These are phyloP conservation scores for Paecilomyces dactylethromorphus DNA, from an alignment of 2,329 filamentous ascomycete species.

Conservation along the genomic window DNA sequence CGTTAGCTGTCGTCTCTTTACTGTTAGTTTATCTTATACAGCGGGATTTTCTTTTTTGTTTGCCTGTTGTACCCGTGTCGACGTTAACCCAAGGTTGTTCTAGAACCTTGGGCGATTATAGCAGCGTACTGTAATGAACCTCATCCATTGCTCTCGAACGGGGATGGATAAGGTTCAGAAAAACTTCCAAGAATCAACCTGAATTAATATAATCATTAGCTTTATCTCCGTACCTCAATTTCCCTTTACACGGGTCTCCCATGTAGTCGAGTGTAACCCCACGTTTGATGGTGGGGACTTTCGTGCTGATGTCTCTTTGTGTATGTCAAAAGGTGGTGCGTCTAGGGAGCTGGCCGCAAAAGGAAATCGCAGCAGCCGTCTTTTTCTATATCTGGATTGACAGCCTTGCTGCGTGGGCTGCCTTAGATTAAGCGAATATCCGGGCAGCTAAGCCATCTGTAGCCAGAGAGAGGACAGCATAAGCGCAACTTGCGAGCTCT, in stretches of 20 bases:
- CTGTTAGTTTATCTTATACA: constrained; percentile 21
- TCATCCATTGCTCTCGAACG: background rate
- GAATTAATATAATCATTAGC: too few species aligned
- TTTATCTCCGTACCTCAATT: too few species aligned
- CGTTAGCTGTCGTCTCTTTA: constrained; percentile 13
- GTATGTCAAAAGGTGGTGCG: background rate
- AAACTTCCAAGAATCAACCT: too few species aligned
- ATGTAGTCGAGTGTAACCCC: background rate
- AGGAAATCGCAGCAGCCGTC: background rate
- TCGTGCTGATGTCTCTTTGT: background rate
- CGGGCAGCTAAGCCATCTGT: background rate
- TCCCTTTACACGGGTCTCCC: too few species aligned
- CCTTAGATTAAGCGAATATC: too few species aligned
- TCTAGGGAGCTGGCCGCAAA: background rate
- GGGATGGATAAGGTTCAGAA: too few species aligned
- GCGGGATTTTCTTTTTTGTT: constrained; percentile 19
- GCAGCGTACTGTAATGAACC: background rate
- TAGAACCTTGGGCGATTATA: background rate
- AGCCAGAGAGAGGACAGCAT: background rate
- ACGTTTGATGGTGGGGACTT: background rate
- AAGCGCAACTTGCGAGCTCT: background rate
- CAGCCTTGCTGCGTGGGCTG: background rate
- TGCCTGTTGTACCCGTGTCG: constrained; percentile 14
- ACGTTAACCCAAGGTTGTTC: constrained; percentile 3
- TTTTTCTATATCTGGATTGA: background rate